These are phyloP conservation scores for Malus domestica DNA, from an alignment of 306 rosid species.

Conservation along the genomic window ASM211411v1 NC_041805.1:27965001-27965500, in stretches of 20 bases:
- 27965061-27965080: neutral
- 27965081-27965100: neutral
- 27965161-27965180: neutral
- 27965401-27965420: neutral
- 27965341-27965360: neutral
- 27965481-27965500: no score
- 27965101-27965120: neutral
- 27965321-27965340: neutral
- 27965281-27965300: neutral
- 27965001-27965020: neutral
- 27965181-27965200: neutral
- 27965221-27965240: neutral
- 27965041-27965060: neutral
- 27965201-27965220: neutral
- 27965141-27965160: neutral
- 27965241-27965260: neutral
- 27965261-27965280: neutral
- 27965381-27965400: neutral
- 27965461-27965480: no score
- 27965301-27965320: neutral
- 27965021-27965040: neutral
- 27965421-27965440: neutral
- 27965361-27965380: neutral
- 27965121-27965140: neutral
- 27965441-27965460: neutral